Conservation (phyloP, 192 early-diverging fungal species). For the Geranomyces variabilis region DNA sequence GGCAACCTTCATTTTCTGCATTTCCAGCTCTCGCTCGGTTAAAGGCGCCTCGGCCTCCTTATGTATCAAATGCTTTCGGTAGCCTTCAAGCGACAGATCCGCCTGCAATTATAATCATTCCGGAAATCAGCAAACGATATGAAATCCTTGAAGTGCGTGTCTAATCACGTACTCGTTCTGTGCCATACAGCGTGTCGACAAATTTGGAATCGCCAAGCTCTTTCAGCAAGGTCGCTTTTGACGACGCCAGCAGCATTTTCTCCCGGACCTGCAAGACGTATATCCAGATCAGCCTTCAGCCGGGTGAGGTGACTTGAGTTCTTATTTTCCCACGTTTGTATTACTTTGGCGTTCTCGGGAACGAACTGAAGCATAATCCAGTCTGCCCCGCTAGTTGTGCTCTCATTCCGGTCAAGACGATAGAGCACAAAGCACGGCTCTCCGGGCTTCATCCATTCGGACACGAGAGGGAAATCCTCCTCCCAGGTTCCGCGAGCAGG, state of each 20-base stretch:
- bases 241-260: slow-evolving; percentile 95
- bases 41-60: slow-evolving; percentile 74
- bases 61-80: slow-evolving; percentile 62
- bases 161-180: slow-evolving; percentile 52
- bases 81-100: slow-evolving; percentile 71
- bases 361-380: slow-evolving; percentile 83
- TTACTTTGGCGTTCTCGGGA: slow-evolving; percentile 78
- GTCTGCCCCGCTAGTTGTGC: slow-evolving; percentile 42
- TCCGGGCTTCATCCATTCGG: slow-evolving; percentile 52
- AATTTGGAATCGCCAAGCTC: slow-evolving; percentile 81
- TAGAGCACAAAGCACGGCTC: slow-evolving; percentile 71
- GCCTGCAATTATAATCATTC: slow-evolving; percentile 36
- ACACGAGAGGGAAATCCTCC: slow-evolving; percentile 34
- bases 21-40: slow-evolving; percentile 83
- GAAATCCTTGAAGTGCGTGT: background rate
- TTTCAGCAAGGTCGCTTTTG: slow-evolving; percentile 76
- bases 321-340: too few relatives aligned
- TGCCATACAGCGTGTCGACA: slow-evolving; percentile 82
- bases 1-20: slow-evolving; percentile 63
- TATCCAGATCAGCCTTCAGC: background rate
- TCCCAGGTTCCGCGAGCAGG: slow-evolving; percentile 41
- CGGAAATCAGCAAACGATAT: background rate
- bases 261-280: slow-evolving; percentile 53
- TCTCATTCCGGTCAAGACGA: slow-evolving; percentile 53
- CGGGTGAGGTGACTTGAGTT: too few relatives aligned